These are phyloP conservation scores for Penicillium egyptiacum DNA, from an alignment of 495 filamentous ascomycete genomes.

Conservation along the genomic window DNA sequence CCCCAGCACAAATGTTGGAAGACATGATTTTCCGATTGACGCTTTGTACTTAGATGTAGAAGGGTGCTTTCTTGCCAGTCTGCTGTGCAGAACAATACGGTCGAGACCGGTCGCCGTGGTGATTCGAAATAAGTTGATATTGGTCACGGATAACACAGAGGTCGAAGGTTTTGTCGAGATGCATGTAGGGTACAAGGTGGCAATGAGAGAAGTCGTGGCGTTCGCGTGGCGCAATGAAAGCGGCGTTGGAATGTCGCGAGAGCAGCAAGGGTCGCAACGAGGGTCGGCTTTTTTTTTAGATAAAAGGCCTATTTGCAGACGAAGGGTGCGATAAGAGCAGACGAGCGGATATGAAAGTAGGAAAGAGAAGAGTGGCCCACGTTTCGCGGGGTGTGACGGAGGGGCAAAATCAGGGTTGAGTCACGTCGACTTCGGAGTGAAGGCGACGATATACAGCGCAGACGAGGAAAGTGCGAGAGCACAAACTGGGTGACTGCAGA, in stretches of 20 bases:
- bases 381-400: conserved; percentile 28
- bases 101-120: neutral
- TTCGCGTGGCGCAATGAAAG: conserved; percentile 27
- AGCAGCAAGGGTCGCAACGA: neutral
- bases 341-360: conserved; percentile 9
- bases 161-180: conserved; percentile 6
- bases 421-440: conserved; percentile 16
- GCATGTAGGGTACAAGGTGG: conserved; percentile 4
- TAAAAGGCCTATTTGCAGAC: conserved; percentile 5
- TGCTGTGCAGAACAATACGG: neutral
- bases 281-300: no score
- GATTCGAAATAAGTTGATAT: neutral
- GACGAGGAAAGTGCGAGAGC: neutral
- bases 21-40: conserved; percentile 28
- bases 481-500: neutral
- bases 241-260: conserved; percentile 23
- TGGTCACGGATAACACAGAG: conserved; percentile 1
- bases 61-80: conserved; percentile 10
- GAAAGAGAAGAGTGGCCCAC: conserved; percentile 20
- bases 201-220: conserved; percentile 12
- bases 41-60: conserved; percentile 5
- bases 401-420: conserved; percentile 25
- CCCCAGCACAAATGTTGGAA: conserved; percentile 24
- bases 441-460: neutral
- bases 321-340: neutral